Evolutionary conservation across 2,329 filamentous ascomycete species (phyloP).

Genomic region (Blastomyces silverae): DNA sequence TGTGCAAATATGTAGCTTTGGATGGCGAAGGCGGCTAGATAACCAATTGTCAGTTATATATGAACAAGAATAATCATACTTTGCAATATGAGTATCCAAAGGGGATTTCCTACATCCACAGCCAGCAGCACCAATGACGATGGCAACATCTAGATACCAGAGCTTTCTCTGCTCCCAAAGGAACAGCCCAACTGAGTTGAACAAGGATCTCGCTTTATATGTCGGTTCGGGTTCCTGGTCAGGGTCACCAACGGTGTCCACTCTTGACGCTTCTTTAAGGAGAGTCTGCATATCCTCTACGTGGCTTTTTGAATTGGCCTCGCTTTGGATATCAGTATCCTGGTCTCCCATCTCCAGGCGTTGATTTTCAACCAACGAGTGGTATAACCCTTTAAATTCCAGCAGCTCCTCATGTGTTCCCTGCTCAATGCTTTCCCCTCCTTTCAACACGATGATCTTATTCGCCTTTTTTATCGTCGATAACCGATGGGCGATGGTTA

Average conservation of each 20-base stretch:
- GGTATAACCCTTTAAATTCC: slow-evolving; percentile 55
- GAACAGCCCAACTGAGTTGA: slow-evolving; percentile 24
- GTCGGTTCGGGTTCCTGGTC: slow-evolving; percentile 9
- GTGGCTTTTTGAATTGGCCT: neutral
- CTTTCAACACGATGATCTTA: slow-evolving; percentile 67
- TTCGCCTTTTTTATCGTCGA: slow-evolving; percentile 71
- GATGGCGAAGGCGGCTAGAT: slow-evolving; percentile 29
- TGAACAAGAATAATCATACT: neutral
- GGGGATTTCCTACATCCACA: slow-evolving; percentile 28
- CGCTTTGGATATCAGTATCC: slow-evolving; percentile 12
- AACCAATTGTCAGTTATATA: neutral
- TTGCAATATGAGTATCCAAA: neutral
- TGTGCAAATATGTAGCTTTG: slow-evolving; percentile 45
- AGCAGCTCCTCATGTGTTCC: slow-evolving; percentile 70
- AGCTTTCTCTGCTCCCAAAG: slow-evolving; percentile 31
- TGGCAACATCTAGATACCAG: slow-evolving; percentile 28
- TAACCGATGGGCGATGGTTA: slow-evolving; percentile 70
- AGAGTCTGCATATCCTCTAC: slow-evolving; percentile 8
- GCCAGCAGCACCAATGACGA: slow-evolving; percentile 26
- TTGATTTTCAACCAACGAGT: slow-evolving; percentile 54
- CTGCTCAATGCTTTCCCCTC: slow-evolving; percentile 63
- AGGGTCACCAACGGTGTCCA: slow-evolving; percentile 13
- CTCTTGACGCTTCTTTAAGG: slow-evolving; percentile 9
- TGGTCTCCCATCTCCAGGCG: slow-evolving; percentile 23
- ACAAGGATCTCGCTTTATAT: slow-evolving; percentile 20